phyloP scores from a whole-genome alignment of 495 filamentous ascomycete genomes.

The Rusavskia elegans region DNA sequence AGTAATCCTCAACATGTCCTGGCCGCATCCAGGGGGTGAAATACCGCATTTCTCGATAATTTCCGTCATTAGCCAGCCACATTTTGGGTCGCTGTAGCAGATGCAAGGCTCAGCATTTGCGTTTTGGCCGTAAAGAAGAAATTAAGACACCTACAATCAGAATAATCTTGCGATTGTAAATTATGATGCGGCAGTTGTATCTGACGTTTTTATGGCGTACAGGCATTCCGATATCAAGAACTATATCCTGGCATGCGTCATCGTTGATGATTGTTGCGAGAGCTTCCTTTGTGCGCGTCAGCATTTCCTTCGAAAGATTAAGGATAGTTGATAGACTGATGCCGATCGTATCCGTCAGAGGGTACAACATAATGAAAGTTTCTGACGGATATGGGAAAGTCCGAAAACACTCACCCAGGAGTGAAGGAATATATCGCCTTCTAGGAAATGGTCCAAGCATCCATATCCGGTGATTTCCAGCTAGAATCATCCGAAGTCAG shows the following conservation, averaged over 20 bases:
- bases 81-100: conserved; percentile 49
- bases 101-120: no score
- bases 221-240: conserved; percentile 64
- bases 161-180: conserved; percentile 49
- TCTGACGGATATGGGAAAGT: no score
- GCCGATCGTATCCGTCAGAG: not conserved
- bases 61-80: conserved; percentile 67
- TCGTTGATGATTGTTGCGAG: conserved; percentile 48
- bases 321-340: no score
- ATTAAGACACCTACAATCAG: conserved; percentile 29
- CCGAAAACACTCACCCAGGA: conserved; percentile 21
- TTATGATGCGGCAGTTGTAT: conserved; percentile 64
- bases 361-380: no score
- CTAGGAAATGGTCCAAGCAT: conserved; percentile 46
- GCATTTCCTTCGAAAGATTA: not conserved
- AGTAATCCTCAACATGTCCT: conserved; percentile 51
- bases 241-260: conserved; percentile 51
- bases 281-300: conserved; percentile 57
- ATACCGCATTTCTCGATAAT: conserved; percentile 29
- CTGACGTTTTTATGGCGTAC: conserved; percentile 32
- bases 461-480: conserved; percentile 56
- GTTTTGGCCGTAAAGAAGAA: no score
- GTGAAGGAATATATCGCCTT: not conserved
- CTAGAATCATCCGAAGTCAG: not conserved
- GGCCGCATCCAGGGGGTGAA: conserved; percentile 52